These are phyloP conservation scores for Cephaloascus fragrans DNA, from an alignment of 805 yeast genomes.

Conservation along the genomic window DNA sequence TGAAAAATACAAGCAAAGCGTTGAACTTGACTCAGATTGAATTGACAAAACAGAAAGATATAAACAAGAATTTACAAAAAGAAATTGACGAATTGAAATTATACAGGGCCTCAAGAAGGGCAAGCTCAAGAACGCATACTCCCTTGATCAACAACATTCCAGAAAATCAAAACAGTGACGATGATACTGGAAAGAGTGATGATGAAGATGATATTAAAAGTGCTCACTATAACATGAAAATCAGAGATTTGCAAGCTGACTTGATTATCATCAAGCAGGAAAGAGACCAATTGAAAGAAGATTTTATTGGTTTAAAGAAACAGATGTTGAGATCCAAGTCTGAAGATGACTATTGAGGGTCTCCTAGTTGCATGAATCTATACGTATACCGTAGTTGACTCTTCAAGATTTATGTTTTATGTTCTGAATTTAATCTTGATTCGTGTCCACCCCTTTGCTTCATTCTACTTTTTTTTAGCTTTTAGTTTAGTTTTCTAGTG, in stretches of 20 bases:
- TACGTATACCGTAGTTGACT: too few relatives aligned
- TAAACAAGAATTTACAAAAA: constrained; percentile 42
- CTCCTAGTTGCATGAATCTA: too few relatives aligned
- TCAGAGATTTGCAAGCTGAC: constrained; percentile 80
- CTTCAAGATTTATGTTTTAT: too few relatives aligned
- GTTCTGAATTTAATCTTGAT: too few relatives aligned
- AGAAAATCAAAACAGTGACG: constrained; percentile 10
- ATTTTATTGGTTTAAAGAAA: constrained; percentile 48
- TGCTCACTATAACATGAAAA: constrained; percentile 63
- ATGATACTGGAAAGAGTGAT: constrained; percentile 10
- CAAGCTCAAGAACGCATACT: constrained; percentile 17
- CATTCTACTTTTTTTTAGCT: too few relatives aligned
- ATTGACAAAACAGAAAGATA: constrained; percentile 46
- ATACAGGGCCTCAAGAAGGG: constrained; percentile 32
- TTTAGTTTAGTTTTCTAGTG: too few relatives aligned
- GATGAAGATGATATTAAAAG: constrained; percentile 21
- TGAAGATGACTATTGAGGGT: background rate
- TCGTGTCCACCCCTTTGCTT: too few relatives aligned
- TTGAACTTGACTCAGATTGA: constrained; percentile 67
- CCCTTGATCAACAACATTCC: constrained; percentile 13
- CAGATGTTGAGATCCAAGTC: constrained; percentile 20
- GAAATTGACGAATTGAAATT: constrained; percentile 65
- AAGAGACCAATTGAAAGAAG: constrained; percentile 67
- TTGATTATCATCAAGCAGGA: constrained; percentile 74
- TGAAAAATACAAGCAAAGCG: constrained; percentile 68